phyloP scores from a whole-genome alignment of 2,329 filamentous ascomycete species.

The Cadophora gregata region DNA sequence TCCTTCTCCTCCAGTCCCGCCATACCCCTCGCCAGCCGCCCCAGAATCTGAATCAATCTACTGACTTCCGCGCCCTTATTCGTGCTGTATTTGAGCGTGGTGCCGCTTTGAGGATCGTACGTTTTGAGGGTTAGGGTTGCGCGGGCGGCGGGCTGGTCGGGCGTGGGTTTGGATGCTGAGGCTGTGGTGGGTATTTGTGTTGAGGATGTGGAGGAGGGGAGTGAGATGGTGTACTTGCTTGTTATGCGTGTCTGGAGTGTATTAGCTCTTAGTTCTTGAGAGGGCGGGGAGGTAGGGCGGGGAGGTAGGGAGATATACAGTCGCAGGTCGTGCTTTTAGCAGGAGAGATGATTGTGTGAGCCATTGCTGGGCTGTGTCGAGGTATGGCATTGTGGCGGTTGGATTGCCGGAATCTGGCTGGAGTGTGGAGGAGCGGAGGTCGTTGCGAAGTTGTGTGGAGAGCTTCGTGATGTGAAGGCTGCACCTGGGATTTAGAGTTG shows the following conservation, averaged over 20 bases:
- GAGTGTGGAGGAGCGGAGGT: not conserved
- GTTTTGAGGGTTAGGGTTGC: slow-evolving; percentile 86
- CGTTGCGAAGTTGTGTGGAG: not conserved
- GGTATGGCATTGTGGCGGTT: slow-evolving; percentile 70
- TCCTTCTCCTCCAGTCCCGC: slow-evolving; percentile 56
- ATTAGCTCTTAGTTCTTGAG: not conserved
- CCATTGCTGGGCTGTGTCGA: slow-evolving; percentile 87
- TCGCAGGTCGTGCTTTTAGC: slow-evolving; percentile 82
- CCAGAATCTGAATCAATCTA: slow-evolving; percentile 76
- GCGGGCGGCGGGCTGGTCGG: slow-evolving; percentile 55
- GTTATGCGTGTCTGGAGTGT: slow-evolving; percentile 79
- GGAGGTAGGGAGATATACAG: slow-evolving; percentile 60
- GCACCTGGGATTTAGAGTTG: not conserved
- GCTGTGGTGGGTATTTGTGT: slow-evolving; percentile 42
- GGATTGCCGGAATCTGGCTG: not conserved
- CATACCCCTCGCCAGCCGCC: slow-evolving; percentile 74
- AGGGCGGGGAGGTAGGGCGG: slow-evolving; percentile 19
- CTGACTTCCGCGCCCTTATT: slow-evolving; percentile 90
- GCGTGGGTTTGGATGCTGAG: slow-evolving; percentile 33
- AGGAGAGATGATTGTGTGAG: slow-evolving; percentile 86
- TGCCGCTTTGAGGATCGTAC: slow-evolving; percentile 82
- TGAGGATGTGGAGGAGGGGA: slow-evolving; percentile 38
- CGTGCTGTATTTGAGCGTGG: slow-evolving; percentile 88
- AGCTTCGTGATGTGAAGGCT: not conserved
- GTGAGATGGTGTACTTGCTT: slow-evolving; percentile 81